A percentile compares a stretch with the other conserved stretches of the same genome.
phyloP scores from a whole-genome alignment of 495 filamentous ascomycete genomes.

The Penicillium macrosclerotiorum region DNA sequence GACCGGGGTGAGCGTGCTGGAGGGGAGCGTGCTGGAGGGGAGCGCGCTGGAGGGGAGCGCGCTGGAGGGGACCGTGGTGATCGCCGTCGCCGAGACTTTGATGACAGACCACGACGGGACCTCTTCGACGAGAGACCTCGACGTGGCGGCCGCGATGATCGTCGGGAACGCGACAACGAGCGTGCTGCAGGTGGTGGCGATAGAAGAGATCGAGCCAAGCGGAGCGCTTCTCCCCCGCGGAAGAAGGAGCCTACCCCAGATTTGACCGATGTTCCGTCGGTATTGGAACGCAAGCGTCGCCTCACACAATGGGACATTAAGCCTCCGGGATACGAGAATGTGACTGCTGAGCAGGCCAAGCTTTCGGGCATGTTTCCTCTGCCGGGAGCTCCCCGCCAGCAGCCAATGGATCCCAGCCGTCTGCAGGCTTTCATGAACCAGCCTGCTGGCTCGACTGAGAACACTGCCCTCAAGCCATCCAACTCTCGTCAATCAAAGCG shows the following conservation, averaged over 20 bases:
- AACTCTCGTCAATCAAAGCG: slow-evolving; percentile 93
- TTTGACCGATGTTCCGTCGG: slow-evolving; percentile 75
- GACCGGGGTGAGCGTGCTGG: slow-evolving; percentile 46
- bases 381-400: slow-evolving; percentile 89
- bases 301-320: slow-evolving; percentile 99
- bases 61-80: slow-evolving; percentile 39
- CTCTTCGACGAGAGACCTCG: slow-evolving; percentile 28
- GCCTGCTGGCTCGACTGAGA: slow-evolving; percentile 70
- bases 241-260: slow-evolving; percentile 97
- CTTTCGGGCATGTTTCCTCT: slow-evolving; percentile 98
- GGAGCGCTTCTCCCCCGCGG: slow-evolving; percentile 74
- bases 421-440: slow-evolving; percentile 95
- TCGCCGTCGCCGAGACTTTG: slow-evolving; percentile 27
- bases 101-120: slow-evolving; percentile 29
- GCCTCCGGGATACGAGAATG: slow-evolving; percentile 96
- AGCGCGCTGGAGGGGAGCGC: slow-evolving; percentile 27
- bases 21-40: slow-evolving; percentile 24
- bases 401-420: slow-evolving; percentile 93
- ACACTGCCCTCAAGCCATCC: slow-evolving; percentile 78
- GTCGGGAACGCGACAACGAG: slow-evolving; percentile 18
- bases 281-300: slow-evolving; percentile 81
- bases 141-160: slow-evolving; percentile 27
- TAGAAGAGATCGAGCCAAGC: slow-evolving; percentile 61
- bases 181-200: slow-evolving; percentile 44
- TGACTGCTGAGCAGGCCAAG: slow-evolving; percentile 98